Base-by-base conservation (phyloP, 768 basidiomycete genomes). In the Agaricus subrufescens region DNA sequence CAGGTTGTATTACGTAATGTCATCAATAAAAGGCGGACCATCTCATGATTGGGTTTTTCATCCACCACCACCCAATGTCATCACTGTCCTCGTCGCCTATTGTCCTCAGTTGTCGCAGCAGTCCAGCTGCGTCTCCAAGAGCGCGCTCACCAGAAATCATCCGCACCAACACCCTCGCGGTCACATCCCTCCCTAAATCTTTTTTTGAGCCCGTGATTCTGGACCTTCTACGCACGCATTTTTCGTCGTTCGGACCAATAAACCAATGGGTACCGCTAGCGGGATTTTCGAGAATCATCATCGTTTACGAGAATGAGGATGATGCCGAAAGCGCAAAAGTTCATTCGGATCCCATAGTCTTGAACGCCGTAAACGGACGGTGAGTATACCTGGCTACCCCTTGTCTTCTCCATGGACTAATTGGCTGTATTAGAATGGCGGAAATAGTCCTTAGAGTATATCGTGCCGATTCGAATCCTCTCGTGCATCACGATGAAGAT, bases 261-360 rank as follows among this genome's bases (percentile, higher is more conserved):
- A 85, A 89, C 63, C 81, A 87, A 62, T 99, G 95, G 94, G 91
- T 89, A 0, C 93, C 94, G 3, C 71, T 98, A 4, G 82, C 80
- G 19, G 85, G 84, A 5, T 93, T 98, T 63, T 81, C 84, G 1
- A 80, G 95, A 29, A 86, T 94, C 31, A 82, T 98, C 54, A 71
- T 96, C 23, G 91, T 97, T 1, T 98, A 86, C 66, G 75, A 78
- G 26, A 66, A 68, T 11, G 84, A 85, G 15, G 79, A 81, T 19
- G 74, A 81, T 42, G 91, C 87, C 0, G 86, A 88, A 65, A 67
- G 66, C 14, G 92, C 88, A 0, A 91, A 91, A 67, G 64, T 70
- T 45, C 75, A 73, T 48, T 82, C 83, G 68, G 86, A 91, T 71
- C 82, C 81, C 42, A 78, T 89, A 48, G 68, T 77, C 54, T 74